Evolutionary conservation across 495 filamentous ascomycete species (phyloP).

Genomic region (Barbatosphaeria neglecta): DNA sequence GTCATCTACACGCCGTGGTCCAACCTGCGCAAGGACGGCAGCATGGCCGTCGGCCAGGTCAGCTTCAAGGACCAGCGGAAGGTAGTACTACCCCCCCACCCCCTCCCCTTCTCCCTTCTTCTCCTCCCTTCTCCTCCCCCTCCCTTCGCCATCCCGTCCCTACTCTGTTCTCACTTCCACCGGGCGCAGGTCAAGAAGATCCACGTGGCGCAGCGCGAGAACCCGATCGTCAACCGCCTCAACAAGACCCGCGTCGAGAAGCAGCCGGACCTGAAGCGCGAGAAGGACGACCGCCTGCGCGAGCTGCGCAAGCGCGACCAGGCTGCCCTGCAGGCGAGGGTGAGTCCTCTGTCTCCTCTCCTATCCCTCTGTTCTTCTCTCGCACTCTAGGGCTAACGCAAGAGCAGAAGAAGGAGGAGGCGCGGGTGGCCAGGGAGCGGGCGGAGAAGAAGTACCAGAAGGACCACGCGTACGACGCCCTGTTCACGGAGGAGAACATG

Average conservation of each 20-base stretch:
- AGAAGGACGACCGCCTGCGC: slow-evolving; percentile 64
- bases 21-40: slow-evolving; percentile 91
- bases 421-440: slow-evolving; percentile 60
- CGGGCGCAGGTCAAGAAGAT: slow-evolving; percentile 57
- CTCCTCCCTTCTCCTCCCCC: background rate
- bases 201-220: slow-evolving; percentile 65
- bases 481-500: slow-evolving; percentile 58
- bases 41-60: slow-evolving; percentile 91
- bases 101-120: too few species aligned
- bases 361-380: background rate
- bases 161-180: background rate
- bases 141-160: background rate
- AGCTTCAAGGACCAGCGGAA: slow-evolving; percentile 83
- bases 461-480: slow-evolving; percentile 88
- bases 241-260: slow-evolving; percentile 90
- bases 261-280: slow-evolving; percentile 65
- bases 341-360: slow-evolving; percentile 20
- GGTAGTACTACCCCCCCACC: slow-evolving; percentile 6
- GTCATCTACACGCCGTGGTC: slow-evolving; percentile 97
- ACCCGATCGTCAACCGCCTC: slow-evolving; percentile 84
- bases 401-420: slow-evolving; percentile 65
- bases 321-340: slow-evolving; percentile 51
- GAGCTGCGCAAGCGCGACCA: slow-evolving; percentile 59
- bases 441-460: slow-evolving; percentile 86
- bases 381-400: background rate